Conservation (phyloP, 1,139 yeast genomes). For the Yamadazyma mexicana region DNA sequence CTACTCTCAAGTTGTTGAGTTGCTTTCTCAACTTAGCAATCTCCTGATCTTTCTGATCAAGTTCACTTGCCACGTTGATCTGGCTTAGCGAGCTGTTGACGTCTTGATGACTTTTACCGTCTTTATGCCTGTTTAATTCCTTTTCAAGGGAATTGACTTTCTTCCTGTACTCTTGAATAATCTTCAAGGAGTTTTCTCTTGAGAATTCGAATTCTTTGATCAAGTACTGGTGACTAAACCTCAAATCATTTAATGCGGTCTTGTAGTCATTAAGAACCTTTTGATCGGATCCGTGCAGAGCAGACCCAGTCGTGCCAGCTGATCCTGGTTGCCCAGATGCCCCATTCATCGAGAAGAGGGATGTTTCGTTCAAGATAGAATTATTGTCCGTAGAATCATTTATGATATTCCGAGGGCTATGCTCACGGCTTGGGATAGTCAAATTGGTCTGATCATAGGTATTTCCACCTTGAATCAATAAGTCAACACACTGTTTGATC, state of each 20-base stretch:
- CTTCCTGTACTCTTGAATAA: slow-evolving; percentile 49
- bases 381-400: slow-evolving; percentile 11
- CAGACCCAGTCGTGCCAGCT: neutral
- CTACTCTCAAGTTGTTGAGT: slow-evolving; percentile 49
- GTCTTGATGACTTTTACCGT: neutral
- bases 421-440: slow-evolving; percentile 17
- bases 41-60: slow-evolving; percentile 41
- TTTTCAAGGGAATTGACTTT: slow-evolving; percentile 47
- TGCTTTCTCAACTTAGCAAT: slow-evolving; percentile 48
- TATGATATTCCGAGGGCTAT: slow-evolving; percentile 13
- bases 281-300: slow-evolving; percentile 13
- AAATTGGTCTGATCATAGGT: slow-evolving; percentile 13
- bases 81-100: neutral
- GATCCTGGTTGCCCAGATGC: slow-evolving; percentile 14
- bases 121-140: slow-evolving; percentile 24
- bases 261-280: slow-evolving; percentile 43
- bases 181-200: slow-evolving; percentile 46
- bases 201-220: slow-evolving; percentile 62
- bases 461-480: slow-evolving; percentile 22
- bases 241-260: slow-evolving; percentile 60
- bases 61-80: slow-evolving; percentile 5
- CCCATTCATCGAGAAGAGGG: slow-evolving; percentile 26
- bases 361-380: slow-evolving; percentile 26
- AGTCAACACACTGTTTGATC: slow-evolving; percentile 56
- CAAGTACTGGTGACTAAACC: slow-evolving; percentile 63